Evolutionary conservation across 352 stramenopile genomes (phyloP), one percentile per base, ranked within the genome.

Genomic region (Peronospora destructor): DNA sequence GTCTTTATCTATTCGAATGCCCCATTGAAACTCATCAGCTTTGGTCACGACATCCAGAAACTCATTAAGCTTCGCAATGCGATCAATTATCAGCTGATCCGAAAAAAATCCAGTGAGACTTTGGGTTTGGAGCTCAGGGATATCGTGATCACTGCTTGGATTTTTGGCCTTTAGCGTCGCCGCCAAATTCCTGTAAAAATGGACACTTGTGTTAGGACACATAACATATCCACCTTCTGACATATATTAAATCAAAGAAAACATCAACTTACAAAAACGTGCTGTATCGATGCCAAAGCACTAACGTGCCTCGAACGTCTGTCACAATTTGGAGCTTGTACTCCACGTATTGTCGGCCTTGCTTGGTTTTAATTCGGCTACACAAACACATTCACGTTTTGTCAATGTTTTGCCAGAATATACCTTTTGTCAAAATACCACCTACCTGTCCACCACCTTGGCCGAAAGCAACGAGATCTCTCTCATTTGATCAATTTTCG

Each of bases 1-100:
- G 61, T 91, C 79, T 61, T 93, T 90, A 65, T 93, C 79, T 83
- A 93, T 90, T 67, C 82, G 77, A 63, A 93, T 93, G 35, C 79
- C 82, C 82, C 82, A 93, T 50, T 93, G 79, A 64, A 93, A 91
- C 56, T 87, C 78, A 45, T 89, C 77, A 13, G 79, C 76, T 57
- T 86, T 87, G 44, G 79, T 89, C 42, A 89, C 79, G 28, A 87
- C 78, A 53, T 90, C 77, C 48, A 93, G 56, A 48, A 93, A 93
- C 63, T 90, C 76, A 56, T 93, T 93, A 6, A 93, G 66, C 50
- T 88, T 87, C 26, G 73, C 79, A 50, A 93, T 88, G 45, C 79
- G 80, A 64, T 91, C 80, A 29, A 87, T 74, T 42, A 91, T 88
- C n/a, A 91, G 58, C 49, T 90, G 77, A 40, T 89, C 76, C 63